Evolutionary conservation across 768 basidiomycete species (phyloP).

Genomic region (Exidia glandulosa): DNA sequence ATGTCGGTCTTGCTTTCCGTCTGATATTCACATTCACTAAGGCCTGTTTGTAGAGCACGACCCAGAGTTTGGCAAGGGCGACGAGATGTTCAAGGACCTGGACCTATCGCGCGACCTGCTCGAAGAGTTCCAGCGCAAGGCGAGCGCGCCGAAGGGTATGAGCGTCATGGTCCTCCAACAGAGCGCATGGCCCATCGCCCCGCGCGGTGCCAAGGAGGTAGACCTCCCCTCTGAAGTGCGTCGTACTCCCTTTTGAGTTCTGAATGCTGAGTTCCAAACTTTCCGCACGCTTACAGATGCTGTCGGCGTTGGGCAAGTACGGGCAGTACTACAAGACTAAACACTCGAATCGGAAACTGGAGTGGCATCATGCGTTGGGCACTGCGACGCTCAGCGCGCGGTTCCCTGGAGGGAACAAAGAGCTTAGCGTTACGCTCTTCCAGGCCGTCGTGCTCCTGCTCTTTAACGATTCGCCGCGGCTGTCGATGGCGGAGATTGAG

Average conservation of each 20-base stretch:
- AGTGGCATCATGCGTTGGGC: conserved; percentile 82
- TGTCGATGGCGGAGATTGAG: conserved; percentile 58
- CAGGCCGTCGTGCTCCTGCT: conserved; percentile 79
- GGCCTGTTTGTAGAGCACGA: conserved; percentile 60
- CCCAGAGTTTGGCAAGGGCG: conserved; percentile 88
- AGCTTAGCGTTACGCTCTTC: conserved; percentile 82
- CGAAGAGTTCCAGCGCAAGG: conserved; percentile 47
- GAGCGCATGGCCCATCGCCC: conserved; percentile 78
- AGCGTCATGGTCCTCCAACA: conserved; percentile 76
- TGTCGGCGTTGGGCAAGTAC: conserved; percentile 53
- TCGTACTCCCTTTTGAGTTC: conserved; percentile 3
- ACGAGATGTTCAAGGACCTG: conserved; percentile 91
- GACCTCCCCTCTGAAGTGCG: conserved; percentile 45
- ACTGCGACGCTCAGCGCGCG: conserved; percentile 63
- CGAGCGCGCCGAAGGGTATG: conserved; percentile 25
- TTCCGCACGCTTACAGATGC: conserved; percentile 44
- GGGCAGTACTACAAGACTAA: conserved; percentile 62
- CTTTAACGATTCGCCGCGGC: conserved; percentile 60
- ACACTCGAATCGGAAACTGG: conserved; percentile 64
- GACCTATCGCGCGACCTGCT: conserved; percentile 65
- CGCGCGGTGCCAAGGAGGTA: conserved; percentile 33
- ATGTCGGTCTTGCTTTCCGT: conserved; percentile 21
- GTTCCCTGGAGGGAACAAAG: conserved; percentile 65
- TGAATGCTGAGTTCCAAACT: background rate
- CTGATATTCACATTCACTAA: background rate